Evolutionary conservation across 345 rosid genomes (phyloP).

Genomic region (Raphanus sativus): DNA sequence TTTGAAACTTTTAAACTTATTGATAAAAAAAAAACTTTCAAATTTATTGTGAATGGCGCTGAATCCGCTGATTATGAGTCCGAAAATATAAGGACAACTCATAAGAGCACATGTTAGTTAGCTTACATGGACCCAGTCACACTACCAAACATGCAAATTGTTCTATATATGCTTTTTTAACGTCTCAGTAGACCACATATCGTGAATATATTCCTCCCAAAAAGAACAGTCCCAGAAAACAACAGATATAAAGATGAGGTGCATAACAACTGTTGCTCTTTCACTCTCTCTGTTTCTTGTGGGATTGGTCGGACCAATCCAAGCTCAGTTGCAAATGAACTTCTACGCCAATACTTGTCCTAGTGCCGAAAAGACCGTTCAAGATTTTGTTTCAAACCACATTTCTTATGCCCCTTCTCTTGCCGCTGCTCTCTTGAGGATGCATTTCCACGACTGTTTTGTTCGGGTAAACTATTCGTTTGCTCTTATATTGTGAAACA

Average conservation of each 20-base stretch:
- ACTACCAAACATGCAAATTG: constrained; percentile 15
- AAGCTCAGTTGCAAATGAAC: constrained; percentile 59
- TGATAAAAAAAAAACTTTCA: too few species aligned
- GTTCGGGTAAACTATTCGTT: constrained; percentile 48
- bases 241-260: constrained; percentile 31
- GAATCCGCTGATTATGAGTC: background rate
- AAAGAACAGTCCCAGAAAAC: constrained; percentile 6
- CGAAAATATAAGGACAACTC: constrained; percentile 2
- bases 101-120: constrained; percentile 41
- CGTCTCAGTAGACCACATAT: constrained; percentile 24
- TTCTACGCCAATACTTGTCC: constrained; percentile 72
- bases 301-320: constrained; percentile 35
- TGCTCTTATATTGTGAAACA: background rate
- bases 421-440: constrained; percentile 73
- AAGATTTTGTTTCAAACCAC: constrained; percentile 54
- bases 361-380: constrained; percentile 64
- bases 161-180: constrained; percentile 27
- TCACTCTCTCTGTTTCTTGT: constrained; percentile 33
- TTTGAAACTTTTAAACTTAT: too few species aligned
- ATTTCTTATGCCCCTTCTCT: constrained; percentile 71
- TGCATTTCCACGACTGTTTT: constrained; percentile 93
- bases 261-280: constrained; percentile 19
- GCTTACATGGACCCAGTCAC: constrained; percentile 34
- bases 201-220: constrained; percentile 15
- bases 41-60: background rate